phyloP scores from a whole-genome alignment of 805 yeast species.

The Starmerella vaccinii region DNA sequence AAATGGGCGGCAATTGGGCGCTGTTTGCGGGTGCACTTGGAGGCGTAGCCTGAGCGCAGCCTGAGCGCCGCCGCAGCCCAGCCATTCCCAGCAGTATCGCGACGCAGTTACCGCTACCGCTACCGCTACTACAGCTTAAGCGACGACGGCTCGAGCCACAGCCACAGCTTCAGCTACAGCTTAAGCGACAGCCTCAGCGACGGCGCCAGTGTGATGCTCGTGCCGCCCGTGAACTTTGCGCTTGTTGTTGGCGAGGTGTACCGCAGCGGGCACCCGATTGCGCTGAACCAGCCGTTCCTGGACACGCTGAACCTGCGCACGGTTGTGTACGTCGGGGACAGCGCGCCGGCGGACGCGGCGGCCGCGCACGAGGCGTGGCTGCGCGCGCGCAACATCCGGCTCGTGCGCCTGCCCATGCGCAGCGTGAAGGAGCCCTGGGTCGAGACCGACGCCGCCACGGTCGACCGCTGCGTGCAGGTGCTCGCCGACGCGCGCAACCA shows the following conservation, averaged over 20 bases:
- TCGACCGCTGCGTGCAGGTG: constrained; percentile 35
- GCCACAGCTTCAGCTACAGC: too few species aligned
- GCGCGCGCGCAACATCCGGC: constrained; percentile 39
- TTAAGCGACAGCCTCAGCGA: not conserved
- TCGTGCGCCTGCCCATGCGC: constrained; percentile 55
- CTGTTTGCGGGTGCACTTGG: too few species aligned
- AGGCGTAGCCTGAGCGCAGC: too few species aligned
- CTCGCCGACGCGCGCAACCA: constrained; percentile 46
- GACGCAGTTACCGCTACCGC: not conserved
- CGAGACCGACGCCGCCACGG: constrained; percentile 47
- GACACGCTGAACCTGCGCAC: constrained; percentile 61
- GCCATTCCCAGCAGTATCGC: not conserved
- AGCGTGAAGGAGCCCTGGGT: constrained; percentile 67
- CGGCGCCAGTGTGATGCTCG: constrained; percentile 32
- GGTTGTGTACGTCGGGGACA: constrained; percentile 57
- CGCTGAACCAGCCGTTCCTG: constrained; percentile 70
- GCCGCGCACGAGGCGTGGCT: constrained; percentile 66
- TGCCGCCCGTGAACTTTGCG: constrained; percentile 88
- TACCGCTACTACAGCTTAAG: not conserved
- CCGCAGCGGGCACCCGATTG: constrained; percentile 90
- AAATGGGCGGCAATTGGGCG: too few species aligned
- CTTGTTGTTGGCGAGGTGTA: constrained; percentile 80
- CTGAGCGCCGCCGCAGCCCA: too few species aligned
- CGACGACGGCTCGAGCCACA: not conserved
- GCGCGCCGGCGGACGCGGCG: constrained; percentile 37